Evolutionary conservation across 2,329 filamentous ascomycete genomes (phyloP).

Genomic region (Cladosporium colombiae): DNA sequence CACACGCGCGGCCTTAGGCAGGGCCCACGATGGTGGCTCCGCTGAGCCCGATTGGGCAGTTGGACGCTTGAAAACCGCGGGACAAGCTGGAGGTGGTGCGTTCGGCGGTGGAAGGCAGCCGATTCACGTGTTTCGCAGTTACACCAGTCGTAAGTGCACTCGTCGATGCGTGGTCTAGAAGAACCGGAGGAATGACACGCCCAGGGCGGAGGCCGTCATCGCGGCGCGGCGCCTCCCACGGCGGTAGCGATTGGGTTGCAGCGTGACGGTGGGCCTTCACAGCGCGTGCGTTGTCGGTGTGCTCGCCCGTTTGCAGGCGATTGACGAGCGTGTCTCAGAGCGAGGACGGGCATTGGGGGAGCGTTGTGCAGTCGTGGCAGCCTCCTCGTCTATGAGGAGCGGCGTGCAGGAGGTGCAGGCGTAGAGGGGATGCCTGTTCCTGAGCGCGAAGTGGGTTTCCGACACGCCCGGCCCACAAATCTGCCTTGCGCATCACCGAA

Average conservation of each 20-base stretch:
- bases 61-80: conserved; percentile 13
- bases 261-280: neutral
- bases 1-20: conserved; percentile 16
- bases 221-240: conserved; percentile 11
- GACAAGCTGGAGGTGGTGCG: neutral
- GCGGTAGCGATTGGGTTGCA: neutral
- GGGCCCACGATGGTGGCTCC: conserved; percentile 3
- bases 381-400: neutral
- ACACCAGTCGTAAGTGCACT: conserved; percentile 12
- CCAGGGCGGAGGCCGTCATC: neutral
- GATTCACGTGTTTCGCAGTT: conserved; percentile 3
- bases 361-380: neutral
- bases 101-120: neutral
- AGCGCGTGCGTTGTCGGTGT: conserved; percentile 6
- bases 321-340: conserved; percentile 17
- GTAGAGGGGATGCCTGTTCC: conserved; percentile 1
- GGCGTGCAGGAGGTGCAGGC: neutral
- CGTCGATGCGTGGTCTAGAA: conserved; percentile 18
- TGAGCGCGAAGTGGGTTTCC: neutral
- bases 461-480: conserved; percentile 2
- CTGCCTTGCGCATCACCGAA: conserved; percentile 18
- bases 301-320: neutral
- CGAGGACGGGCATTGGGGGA: conserved; percentile 5
- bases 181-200: neutral
- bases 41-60: conserved; percentile 14